Evolutionary conservation across 495 filamentous ascomycete species (phyloP).

Genomic region (Articulospora tetracladia): DNA sequence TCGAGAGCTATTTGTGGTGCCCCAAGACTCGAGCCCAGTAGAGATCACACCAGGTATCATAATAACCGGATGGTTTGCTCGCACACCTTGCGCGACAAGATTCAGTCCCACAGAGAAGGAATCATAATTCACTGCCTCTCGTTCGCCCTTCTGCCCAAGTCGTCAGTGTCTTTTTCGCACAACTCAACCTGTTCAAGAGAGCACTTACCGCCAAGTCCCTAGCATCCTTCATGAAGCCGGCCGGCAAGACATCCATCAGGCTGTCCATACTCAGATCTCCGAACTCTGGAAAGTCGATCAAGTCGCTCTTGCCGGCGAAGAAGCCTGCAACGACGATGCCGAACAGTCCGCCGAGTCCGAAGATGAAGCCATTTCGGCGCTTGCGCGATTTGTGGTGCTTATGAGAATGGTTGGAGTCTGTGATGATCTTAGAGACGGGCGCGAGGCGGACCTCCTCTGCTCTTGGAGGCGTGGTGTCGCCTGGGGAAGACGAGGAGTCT

Average conservation of each 20-base stretch:
- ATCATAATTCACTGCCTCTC: constrained; percentile 85
- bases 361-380: constrained; percentile 73
- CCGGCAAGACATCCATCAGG: constrained; percentile 77
- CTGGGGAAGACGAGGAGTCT: constrained; percentile 27
- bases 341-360: constrained; percentile 77
- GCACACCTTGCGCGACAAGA: constrained; percentile 74
- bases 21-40: constrained; percentile 95
- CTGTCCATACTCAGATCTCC: constrained; percentile 81
- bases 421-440: constrained; percentile 28
- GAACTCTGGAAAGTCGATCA: constrained; percentile 76
- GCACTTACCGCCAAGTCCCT: constrained; percentile 69
- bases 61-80: constrained; percentile 83
- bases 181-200: background rate
- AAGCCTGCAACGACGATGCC: constrained; percentile 77
- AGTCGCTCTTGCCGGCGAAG: constrained; percentile 79
- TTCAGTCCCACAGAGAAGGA: constrained; percentile 86
- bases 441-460: constrained; percentile 34
- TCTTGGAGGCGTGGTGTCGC: constrained; percentile 40
- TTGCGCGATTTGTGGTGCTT: constrained; percentile 43
- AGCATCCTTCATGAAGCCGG: constrained; percentile 76
- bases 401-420: background rate
- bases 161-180: background rate
- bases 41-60: constrained; percentile 98
- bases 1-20: constrained; percentile 72
- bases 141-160: constrained; percentile 65